Evolutionary conservation across 176 grass and related monocot genomes (phyloP).

Genomic region (Saccharum officinarum): DNA sequence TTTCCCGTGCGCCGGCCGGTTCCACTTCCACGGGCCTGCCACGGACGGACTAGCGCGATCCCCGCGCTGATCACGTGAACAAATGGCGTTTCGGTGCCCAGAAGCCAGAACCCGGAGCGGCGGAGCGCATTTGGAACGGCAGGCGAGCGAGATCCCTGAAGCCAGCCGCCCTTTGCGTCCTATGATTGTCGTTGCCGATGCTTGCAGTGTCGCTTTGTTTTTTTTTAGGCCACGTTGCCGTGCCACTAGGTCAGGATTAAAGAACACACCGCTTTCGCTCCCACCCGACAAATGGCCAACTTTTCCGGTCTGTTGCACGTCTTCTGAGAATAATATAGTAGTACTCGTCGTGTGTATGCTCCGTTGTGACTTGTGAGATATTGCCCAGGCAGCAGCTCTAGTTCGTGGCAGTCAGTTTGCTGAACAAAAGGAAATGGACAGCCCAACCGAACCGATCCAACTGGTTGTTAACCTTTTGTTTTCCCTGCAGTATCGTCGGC

Average conservation of each 20-base stretch:
- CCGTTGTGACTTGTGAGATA: no score
- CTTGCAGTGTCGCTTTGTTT: not conserved
- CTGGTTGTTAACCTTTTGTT: not conserved
- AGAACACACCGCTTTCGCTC: not conserved
- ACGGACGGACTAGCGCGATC: no score
- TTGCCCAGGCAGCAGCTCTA: no score
- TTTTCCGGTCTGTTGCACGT: not conserved
- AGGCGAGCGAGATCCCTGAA: not conserved
- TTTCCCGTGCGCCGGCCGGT: no score
- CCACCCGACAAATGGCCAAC: not conserved
- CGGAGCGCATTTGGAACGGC: no score
- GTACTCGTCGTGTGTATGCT: no score
- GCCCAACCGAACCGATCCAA: not conserved
- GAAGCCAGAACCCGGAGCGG: not conserved
- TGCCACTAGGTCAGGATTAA: not conserved
- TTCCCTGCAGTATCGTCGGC: not conserved
- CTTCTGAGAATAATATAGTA: no score
- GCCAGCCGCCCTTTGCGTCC: not conserved
- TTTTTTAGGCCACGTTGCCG: no score
- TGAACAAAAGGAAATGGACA: not conserved
- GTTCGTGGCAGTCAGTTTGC: not conserved
- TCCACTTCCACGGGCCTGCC: no score
- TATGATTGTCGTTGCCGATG: not conserved
- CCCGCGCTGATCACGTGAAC: no score
- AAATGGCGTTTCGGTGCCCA: not conserved